phyloP scores from a whole-genome alignment of 176 grass and related monocot species.

The Rhynchospora breviuscula region DNA sequence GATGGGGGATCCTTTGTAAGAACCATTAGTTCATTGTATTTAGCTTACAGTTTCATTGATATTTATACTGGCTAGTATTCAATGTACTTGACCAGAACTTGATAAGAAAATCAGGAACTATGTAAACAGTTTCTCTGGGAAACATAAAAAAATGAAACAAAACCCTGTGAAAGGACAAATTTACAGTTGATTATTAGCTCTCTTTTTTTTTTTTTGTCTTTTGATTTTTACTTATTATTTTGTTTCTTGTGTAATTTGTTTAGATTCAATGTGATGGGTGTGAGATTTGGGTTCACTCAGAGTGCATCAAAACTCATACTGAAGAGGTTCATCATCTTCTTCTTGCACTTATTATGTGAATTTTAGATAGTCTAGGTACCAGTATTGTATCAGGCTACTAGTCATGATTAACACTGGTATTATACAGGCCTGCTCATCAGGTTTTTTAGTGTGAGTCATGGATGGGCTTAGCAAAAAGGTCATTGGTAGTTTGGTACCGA shows the following conservation, averaged over 20 bases:
- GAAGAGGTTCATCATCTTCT: constrained; percentile 50
- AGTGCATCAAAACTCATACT: constrained; percentile 59
- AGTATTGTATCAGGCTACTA: neutral
- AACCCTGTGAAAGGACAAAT: neutral
- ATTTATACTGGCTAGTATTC: neutral
- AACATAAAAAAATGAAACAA: neutral
- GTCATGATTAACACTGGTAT: neutral
- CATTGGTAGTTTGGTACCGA: constrained; percentile 12
- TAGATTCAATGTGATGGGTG: constrained; percentile 92
- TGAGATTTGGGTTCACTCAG: constrained; percentile 89
- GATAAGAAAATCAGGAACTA: neutral
- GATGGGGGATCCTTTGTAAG: constrained; percentile 94
- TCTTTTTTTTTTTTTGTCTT: neutral
- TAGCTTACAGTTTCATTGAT: neutral
- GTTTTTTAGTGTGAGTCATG: neutral
- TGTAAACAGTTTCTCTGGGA: neutral
- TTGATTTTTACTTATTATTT: neutral
- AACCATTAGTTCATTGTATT: constrained; percentile 21
- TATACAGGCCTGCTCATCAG: neutral
- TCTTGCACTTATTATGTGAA: neutral
- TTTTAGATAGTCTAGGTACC: neutral
- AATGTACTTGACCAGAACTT: neutral
- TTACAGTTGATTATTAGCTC: neutral
- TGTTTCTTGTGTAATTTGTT: neutral
- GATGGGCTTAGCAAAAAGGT: neutral